phyloP scores from a whole-genome alignment of 208 protist genomes.

The Trypanosoma congolense region DNA sequence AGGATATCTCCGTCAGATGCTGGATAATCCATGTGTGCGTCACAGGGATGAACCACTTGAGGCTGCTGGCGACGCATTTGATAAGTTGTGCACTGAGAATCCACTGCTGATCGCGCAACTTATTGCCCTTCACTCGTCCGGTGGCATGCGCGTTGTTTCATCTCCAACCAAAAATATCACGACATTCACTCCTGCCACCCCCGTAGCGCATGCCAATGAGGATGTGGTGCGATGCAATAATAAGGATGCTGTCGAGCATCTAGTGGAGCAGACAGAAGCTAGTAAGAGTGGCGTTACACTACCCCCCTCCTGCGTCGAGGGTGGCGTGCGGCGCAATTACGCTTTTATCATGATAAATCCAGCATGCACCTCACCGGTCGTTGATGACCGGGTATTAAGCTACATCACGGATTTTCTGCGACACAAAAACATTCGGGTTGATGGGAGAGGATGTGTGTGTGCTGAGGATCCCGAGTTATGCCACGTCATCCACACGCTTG shows the following conservation, averaged over 20 bases:
- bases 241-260: too few relatives aligned
- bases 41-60: slow-evolving; percentile 25
- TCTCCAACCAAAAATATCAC: not conserved
- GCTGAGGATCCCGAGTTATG: slow-evolving; percentile 21
- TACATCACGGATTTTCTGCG: slow-evolving; percentile 26
- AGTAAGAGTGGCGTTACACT: too few relatives aligned
- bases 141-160: slow-evolving; percentile 19
- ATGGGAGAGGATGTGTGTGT: slow-evolving; percentile 16
- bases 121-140: slow-evolving; percentile 21
- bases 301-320: not conserved
- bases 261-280: too few relatives aligned
- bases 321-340: slow-evolving; percentile 17
- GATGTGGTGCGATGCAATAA: not conserved
- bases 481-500: slow-evolving; percentile 28
- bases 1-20: slow-evolving; percentile 33
- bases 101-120: slow-evolving; percentile 22
- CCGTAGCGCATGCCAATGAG: not conserved
- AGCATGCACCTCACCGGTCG: slow-evolving; percentile 9
- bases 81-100: slow-evolving; percentile 30
- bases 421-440: slow-evolving; percentile 28
- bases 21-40: slow-evolving; percentile 52
- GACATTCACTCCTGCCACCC: not conserved
- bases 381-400: not conserved
- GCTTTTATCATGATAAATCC: slow-evolving; percentile 36
- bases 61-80: slow-evolving; percentile 24